Conservation (phyloP, 176 grass and related monocot species). For the Paspalum vaginatum region DNA sequence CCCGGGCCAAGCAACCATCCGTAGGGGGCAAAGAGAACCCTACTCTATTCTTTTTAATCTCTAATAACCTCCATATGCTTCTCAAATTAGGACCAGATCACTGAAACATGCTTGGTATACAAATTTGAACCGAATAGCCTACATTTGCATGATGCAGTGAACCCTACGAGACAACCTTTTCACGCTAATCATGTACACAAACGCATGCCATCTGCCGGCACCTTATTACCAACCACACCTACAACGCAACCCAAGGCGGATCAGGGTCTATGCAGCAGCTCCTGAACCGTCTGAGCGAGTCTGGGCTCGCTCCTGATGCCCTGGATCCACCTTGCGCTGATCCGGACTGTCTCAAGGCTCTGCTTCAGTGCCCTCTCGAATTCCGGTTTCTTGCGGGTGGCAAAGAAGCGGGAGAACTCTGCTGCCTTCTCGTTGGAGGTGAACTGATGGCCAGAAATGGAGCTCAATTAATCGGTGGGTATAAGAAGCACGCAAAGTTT, state of each 20-base stretch:
- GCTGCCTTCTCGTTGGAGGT: constrained; percentile 57
- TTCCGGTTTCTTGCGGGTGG: constrained; percentile 45
- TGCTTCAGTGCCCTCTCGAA: constrained; percentile 76
- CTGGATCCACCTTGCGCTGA: constrained; percentile 63
- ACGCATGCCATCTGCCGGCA: background rate
- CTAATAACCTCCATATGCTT: too few relatives aligned
- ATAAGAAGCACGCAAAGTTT: background rate
- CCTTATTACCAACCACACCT: constrained; percentile 28
- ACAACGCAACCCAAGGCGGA: background rate
- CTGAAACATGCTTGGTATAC: background rate
- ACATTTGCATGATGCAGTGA: background rate
- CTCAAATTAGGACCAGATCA: too few relatives aligned
- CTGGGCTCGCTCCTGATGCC: constrained; percentile 53
- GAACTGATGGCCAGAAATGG: constrained; percentile 64
- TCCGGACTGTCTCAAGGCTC: constrained; percentile 65
- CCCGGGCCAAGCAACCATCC: background rate
- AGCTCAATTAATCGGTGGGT: constrained; percentile 2
- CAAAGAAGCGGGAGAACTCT: constrained; percentile 73
- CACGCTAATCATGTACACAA: constrained; percentile 18
- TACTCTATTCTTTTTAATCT: background rate
- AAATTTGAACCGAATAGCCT: background rate
- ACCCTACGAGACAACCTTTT: background rate
- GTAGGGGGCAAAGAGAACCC: background rate
- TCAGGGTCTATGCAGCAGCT: constrained; percentile 47
- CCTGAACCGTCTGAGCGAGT: constrained; percentile 54